phyloP scores from a whole-genome alignment of 208 protist genomes.

The Acanthamoeba quina region DNA sequence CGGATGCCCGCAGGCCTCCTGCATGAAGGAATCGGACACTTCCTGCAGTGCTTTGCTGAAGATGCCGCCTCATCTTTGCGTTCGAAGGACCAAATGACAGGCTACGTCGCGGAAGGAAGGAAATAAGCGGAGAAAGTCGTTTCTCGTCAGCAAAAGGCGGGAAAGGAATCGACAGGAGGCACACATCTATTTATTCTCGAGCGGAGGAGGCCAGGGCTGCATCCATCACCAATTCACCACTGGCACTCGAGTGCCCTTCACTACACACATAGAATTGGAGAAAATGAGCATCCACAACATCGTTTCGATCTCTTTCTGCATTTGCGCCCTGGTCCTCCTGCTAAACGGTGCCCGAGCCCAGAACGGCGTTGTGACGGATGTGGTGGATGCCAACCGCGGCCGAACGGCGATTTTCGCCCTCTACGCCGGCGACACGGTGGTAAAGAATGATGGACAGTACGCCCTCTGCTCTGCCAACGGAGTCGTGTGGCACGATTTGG shows the following conservation, averaged over 20 bases:
- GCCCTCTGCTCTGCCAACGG: conserved; percentile 67
- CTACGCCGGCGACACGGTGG: conserved; percentile 42
- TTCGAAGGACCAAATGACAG: not conserved
- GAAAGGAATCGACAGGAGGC: not conserved
- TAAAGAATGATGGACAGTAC: conserved; percentile 59
- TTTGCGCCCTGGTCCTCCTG: not conserved
- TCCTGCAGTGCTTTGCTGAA: not conserved
- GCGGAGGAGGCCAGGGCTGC: not conserved
- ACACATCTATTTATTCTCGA: not conserved
- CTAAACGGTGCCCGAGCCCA: not conserved
- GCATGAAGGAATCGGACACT: not conserved
- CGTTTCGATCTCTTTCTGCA: conserved; percentile 26
- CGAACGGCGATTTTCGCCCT: conserved; percentile 42
- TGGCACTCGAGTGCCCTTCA: not conserved
- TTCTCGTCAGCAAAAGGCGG: not conserved
- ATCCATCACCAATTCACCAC: not conserved
- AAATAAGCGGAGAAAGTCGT: not conserved
- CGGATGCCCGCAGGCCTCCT: not conserved
- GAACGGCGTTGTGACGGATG: conserved; percentile 16
- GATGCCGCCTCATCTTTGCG: not conserved
- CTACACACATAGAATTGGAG: not conserved
- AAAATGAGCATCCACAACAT: not conserved
- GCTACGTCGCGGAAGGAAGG: not conserved
- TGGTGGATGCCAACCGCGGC: conserved; percentile 16
- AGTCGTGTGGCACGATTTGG: conserved; percentile 55